Base-by-base conservation (phyloP, 306 rosid species). In the Cajanus cajan region DNA sequence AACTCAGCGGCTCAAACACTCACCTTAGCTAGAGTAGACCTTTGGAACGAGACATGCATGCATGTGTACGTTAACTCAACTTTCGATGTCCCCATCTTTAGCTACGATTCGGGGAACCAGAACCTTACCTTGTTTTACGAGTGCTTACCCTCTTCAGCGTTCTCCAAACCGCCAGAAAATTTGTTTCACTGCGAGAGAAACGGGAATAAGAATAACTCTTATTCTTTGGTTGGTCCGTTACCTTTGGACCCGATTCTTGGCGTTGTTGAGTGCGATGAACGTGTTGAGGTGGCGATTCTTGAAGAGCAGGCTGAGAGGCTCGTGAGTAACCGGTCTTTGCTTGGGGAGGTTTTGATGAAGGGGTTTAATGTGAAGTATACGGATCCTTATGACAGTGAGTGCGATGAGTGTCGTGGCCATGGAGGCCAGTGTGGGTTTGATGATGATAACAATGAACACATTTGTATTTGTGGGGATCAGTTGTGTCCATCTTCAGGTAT, bases 41-140 rank as follows among this genome's bases (percentile, higher is more conserved):
- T 91, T 73, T 89, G 94, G 92, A 76, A 84, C 28, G 41, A 84
- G 50, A 86, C 85, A 5, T 91, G 97, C 75, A 85, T 88, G 0
- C 2, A 15, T 0, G 11, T 31, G 4, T 65, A 75, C 16, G 0
- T 34, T 0, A 87, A 86, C 85, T 72, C 97, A 2, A 74, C 83
- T 11, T 41, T 86, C 7, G 73, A 59, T n/a, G 28, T 21, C 7
- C 0, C 16, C 8, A 8, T 11, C 19, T 85, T 88, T 19, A 47
- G 36, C 71, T 79, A 69, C 2, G 85, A 80, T 44, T 74, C 7
- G 0, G 92, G 83, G 11, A 82, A 89, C 71, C 37, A 51, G n/a
- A 78, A 89, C 68, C 82, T 91, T 18, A 78, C 90, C 7, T 51
- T 88, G 71, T 31, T 82, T 48, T 92, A 87, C 45, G 74, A 71